A percentile compares a stretch with the other conserved stretches of the same genome.
Evolutionary conservation across 495 filamentous ascomycete species (phyloP).

Genomic region (Massariosphaeria phaeospora): DNA sequence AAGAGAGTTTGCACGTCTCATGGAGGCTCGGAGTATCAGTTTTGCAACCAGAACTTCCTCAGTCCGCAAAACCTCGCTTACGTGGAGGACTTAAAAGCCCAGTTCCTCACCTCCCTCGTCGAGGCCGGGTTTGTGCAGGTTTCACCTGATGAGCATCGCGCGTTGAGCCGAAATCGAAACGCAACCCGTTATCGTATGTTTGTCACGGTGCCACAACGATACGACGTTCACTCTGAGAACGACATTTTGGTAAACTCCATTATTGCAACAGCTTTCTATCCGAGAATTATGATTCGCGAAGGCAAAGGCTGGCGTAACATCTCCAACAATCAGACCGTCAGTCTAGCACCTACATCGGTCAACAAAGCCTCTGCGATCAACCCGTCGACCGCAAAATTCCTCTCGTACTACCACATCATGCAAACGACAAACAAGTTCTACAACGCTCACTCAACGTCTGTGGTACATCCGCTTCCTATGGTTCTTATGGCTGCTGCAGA

Average conservation of each 20-base stretch:
- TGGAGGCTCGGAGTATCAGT: slow-evolving; percentile 67
- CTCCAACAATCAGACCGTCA: slow-evolving; percentile 81
- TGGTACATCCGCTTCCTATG: slow-evolving; percentile 74
- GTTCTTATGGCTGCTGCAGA: slow-evolving; percentile 76
- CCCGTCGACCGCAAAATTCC: slow-evolving; percentile 58
- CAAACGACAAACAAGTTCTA: slow-evolving; percentile 73
- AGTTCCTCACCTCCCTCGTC: slow-evolving; percentile 72
- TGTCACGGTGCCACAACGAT: slow-evolving; percentile 68
- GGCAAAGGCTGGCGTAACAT: slow-evolving; percentile 88
- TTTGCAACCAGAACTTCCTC: slow-evolving; percentile 89
- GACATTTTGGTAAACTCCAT: slow-evolving; percentile 72
- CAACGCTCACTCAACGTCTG: slow-evolving; percentile 85
- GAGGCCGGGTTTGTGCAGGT: slow-evolving; percentile 78
- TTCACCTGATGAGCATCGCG: slow-evolving; percentile 58
- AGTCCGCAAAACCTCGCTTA: slow-evolving; percentile 74
- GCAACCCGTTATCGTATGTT: slow-evolving; percentile 64
- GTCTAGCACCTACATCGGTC: slow-evolving; percentile 76
- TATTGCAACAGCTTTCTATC: slow-evolving; percentile 90
- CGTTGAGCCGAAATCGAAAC: slow-evolving; percentile 57
- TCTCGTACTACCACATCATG: slow-evolving; percentile 96
- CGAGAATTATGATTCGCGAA: slow-evolving; percentile 79
- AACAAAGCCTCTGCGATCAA: slow-evolving; percentile 58
- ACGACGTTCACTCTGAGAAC: slow-evolving; percentile 69
- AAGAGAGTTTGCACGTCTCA: slow-evolving; percentile 64
- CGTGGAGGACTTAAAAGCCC: slow-evolving; percentile 92